Conservation (phyloP, 2,329 filamentous ascomycete species). For the Talaromyces amestolkiae region DNA sequence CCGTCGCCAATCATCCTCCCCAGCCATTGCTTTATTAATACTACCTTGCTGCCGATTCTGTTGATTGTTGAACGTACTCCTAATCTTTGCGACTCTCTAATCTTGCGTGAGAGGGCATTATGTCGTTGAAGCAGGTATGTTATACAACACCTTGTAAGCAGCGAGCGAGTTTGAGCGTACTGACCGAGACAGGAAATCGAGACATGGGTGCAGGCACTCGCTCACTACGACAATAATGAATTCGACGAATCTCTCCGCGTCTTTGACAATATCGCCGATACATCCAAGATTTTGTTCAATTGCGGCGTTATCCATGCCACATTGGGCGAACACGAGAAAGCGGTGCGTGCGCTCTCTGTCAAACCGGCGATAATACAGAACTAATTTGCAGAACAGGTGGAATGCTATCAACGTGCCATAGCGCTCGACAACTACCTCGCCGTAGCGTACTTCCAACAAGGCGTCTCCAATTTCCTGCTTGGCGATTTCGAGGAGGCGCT, state of each 20-base stretch:
- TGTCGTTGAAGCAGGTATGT: constrained; percentile 62
- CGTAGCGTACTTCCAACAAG: constrained; percentile 97
- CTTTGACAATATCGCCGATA: constrained; percentile 87
- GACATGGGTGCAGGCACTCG: constrained; percentile 91
- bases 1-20: constrained; percentile 10
- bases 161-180: neutral
- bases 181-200: constrained; percentile 76
- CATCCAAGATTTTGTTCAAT: constrained; percentile 97
- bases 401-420: constrained; percentile 90
- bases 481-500: constrained; percentile 96
- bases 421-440: constrained; percentile 91
- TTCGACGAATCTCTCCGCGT: constrained; percentile 83
- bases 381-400: constrained; percentile 59
- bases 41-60: neutral
- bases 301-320: constrained; percentile 97
- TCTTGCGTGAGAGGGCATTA: constrained; percentile 26
- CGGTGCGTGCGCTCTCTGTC: constrained; percentile 66
- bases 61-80: neutral
- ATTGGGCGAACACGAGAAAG: constrained; percentile 90
- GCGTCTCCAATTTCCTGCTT: constrained; percentile 94
- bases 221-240: constrained; percentile 93
- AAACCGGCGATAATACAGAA: neutral
- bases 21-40: constrained; percentile 9
- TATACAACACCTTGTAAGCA: neutral
- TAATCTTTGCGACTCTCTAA: neutral